Conservation (phyloP, 1,284 basidiomycete species). For the Papiliotrema terrestris region DNA sequence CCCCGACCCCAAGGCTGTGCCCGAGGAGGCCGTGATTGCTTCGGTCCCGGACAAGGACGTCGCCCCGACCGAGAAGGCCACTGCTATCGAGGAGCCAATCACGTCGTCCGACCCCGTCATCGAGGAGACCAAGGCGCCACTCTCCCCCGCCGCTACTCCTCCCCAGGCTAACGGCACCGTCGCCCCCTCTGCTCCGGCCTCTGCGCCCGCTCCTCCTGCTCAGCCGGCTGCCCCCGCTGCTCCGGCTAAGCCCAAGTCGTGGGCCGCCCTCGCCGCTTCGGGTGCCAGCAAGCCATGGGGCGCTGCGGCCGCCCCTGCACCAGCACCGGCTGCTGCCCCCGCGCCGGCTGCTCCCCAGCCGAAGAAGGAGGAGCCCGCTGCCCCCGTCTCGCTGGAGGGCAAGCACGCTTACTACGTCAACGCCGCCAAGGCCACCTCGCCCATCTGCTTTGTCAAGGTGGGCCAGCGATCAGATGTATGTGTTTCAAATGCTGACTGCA, state of each 20-base stretch:
- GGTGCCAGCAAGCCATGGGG: slow-evolving; percentile 61
- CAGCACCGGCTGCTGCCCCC: slow-evolving; percentile 53
- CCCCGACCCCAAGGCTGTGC: slow-evolving; percentile 31
- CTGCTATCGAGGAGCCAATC: slow-evolving; percentile 28
- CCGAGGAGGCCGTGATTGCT: slow-evolving; percentile 41
- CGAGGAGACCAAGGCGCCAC: slow-evolving; percentile 8
- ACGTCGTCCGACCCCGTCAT: slow-evolving; percentile 12
- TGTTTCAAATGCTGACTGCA: slow-evolving; percentile 9
- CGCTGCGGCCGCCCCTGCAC: slow-evolving; percentile 50
- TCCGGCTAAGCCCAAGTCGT: slow-evolving; percentile 66
- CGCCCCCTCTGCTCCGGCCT: slow-evolving; percentile 27
- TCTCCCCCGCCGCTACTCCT: slow-evolving; percentile 39
- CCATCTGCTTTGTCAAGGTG: slow-evolving; percentile 87
- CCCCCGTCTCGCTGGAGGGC: slow-evolving; percentile 18
- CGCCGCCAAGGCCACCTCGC: slow-evolving; percentile 61
- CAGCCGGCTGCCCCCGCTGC: slow-evolving; percentile 34
- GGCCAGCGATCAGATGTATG: slow-evolving; percentile 13
- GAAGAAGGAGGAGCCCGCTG: slow-evolving; percentile 12
- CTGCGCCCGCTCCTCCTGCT: slow-evolving; percentile 30
- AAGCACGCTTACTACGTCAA: slow-evolving; percentile 57
- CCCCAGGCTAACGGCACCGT: slow-evolving; percentile 24
- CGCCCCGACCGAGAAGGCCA: slow-evolving; percentile 24
- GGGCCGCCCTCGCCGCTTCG: slow-evolving; percentile 84
- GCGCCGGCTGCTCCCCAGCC: slow-evolving; percentile 40
- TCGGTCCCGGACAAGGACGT: slow-evolving; percentile 42